phyloP scores from a whole-genome alignment of 208 protist genomes.

The Kentomonas sorsogonicus region DNA sequence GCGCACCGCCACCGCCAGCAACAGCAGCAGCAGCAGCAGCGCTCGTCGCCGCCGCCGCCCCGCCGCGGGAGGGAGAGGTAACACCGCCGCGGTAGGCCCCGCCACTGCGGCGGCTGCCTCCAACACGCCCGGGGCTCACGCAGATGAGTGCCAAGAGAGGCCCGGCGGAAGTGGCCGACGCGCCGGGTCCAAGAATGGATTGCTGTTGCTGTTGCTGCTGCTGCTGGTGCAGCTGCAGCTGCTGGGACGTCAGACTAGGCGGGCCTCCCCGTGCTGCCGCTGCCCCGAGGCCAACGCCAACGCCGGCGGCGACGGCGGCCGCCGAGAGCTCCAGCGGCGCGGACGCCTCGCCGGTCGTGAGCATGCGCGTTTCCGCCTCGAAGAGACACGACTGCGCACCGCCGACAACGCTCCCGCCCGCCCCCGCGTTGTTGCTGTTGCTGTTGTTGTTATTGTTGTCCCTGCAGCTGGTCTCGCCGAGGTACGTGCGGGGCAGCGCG shows the following conservation, averaged over 20 bases:
- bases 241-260: not conserved
- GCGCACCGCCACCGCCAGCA: not conserved
- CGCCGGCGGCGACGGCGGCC: not conserved
- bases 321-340: conserved; percentile 1
- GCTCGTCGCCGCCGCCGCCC: not conserved
- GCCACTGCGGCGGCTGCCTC: no score
- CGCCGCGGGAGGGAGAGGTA: no score
- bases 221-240: not conserved
- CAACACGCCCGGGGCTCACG: no score
- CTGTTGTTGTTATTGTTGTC: not conserved
- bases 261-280: no score
- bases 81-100: not conserved
- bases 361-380: conserved; percentile 1
- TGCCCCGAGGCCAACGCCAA: no score
- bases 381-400: conserved; percentile 5
- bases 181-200: no score
- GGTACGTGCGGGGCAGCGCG: conserved; percentile 5
- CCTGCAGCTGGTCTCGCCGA: not conserved
- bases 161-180: no score
- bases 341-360: not conserved
- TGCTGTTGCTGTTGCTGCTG: not conserved
- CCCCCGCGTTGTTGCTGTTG: conserved; percentile 1
- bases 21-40: not conserved
- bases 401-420: not conserved
- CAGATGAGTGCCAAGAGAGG: no score